Conservation (phyloP, 2,329 filamentous ascomycete species). For the Plenodomus lindquistii region DNA sequence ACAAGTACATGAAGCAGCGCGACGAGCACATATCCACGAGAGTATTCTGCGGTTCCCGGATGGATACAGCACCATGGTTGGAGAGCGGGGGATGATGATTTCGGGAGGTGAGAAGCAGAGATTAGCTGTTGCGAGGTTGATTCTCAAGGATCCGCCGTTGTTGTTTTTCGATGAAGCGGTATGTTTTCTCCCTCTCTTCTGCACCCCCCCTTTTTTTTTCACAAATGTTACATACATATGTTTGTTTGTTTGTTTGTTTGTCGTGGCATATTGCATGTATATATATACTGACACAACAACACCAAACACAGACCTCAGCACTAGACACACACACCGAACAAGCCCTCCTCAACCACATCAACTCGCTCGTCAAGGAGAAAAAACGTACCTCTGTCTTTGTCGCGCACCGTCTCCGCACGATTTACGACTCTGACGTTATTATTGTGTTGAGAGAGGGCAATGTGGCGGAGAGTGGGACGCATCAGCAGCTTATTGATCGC, state of each 20-base stretch:
- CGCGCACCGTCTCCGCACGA: conserved; percentile 87
- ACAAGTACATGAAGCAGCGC: conserved; percentile 75
- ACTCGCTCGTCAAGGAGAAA: conserved; percentile 87
- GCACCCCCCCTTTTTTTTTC: neutral
- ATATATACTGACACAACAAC: conserved; percentile 6
- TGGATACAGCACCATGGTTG: conserved; percentile 89
- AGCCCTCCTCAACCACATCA: conserved; percentile 87
- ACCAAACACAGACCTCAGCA: conserved; percentile 66
- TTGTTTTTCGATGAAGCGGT: conserved; percentile 93
- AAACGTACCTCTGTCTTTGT: conserved; percentile 90
- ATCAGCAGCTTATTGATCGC: conserved; percentile 77
- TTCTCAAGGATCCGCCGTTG: conserved; percentile 86
- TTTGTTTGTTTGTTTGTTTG: too few species aligned
- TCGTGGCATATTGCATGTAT: neutral
- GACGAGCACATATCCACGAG: conserved; percentile 82
- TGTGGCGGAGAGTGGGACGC: conserved; percentile 88
- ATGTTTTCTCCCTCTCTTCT: conserved; percentile 33
- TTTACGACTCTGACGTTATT: conserved; percentile 89
- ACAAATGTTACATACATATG: conserved; percentile 1
- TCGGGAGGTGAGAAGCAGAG: conserved; percentile 94
- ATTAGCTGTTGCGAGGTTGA: conserved; percentile 77
- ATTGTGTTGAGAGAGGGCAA: conserved; percentile 83
- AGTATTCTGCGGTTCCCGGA: conserved; percentile 73
- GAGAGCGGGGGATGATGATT: conserved; percentile 95
- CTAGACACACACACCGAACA: conserved; percentile 94